Percentiles rank a stretch among this genome's conserved stretches.
phyloP scores from a whole-genome alignment of 345 rosid species.

The Fremontodendron californicum region DNA sequence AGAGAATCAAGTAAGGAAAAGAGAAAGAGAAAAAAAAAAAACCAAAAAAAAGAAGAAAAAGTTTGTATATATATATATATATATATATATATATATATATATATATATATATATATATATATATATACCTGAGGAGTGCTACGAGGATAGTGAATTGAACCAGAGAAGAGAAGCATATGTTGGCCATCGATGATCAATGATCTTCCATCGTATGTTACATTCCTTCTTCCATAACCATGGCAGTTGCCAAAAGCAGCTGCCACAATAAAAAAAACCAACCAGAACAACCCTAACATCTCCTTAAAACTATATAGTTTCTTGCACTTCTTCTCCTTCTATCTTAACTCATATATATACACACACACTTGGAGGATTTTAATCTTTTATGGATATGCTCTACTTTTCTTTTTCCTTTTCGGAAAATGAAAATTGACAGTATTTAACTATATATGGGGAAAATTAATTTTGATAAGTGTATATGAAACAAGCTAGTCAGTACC shows the following conservation, averaged over 20 bases:
- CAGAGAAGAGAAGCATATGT: slow-evolving; percentile 62
- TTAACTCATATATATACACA: not conserved
- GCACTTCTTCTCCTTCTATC: not conserved
- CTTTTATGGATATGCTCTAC: not conserved
- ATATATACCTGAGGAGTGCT: slow-evolving; percentile 71
- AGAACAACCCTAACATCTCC: not conserved
- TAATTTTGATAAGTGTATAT: not conserved
- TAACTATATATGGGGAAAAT: not conserved
- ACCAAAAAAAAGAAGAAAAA: no score
- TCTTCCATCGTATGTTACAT: slow-evolving; percentile 54
- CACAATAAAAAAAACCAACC: not conserved
- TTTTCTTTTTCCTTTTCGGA: not conserved
- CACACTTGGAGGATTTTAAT: not conserved
- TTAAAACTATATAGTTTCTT: not conserved
- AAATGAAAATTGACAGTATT: not conserved
- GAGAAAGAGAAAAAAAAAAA: not conserved
- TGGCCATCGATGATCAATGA: slow-evolving; percentile 60
- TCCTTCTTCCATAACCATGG: not conserved
- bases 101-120: no score
- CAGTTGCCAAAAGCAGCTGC: slow-evolving; percentile 11
- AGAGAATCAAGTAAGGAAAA: not conserved
- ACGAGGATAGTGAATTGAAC: slow-evolving; percentile 86
- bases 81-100: no score
- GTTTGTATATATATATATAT: no score
- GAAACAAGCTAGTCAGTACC: no score